A percentile compares a stretch with the other conserved stretches of the same genome.
Conservation (phyloP, 495 filamentous ascomycete species). For the Penicillium flavigenum region DNA sequence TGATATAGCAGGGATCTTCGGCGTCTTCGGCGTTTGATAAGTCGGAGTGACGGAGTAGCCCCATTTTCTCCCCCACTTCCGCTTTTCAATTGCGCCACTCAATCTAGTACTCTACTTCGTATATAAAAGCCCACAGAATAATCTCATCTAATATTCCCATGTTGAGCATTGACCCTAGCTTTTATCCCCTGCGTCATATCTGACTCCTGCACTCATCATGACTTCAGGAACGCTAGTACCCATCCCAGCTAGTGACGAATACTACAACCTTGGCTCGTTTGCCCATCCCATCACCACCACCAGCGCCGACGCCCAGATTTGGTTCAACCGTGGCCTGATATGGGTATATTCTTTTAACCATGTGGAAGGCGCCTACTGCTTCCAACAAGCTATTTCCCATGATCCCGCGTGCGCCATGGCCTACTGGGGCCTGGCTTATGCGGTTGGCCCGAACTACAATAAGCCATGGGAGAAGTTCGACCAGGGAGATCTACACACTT, state of each 20-base stretch:
- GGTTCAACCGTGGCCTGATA: slow-evolving; percentile 62
- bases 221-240: neutral
- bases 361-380: slow-evolving; percentile 58
- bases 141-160: too few species aligned
- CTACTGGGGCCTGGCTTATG: slow-evolving; percentile 64
- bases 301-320: slow-evolving; percentile 49
- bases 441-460: slow-evolving; percentile 67
- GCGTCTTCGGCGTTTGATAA: too few species aligned
- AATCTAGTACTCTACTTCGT: too few species aligned
- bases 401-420: slow-evolving; percentile 58
- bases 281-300: slow-evolving; percentile 47
- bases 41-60: too few species aligned
- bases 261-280: slow-evolving; percentile 58
- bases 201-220: neutral
- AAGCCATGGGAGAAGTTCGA: slow-evolving; percentile 66
- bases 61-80: too few species aligned
- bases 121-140: too few species aligned
- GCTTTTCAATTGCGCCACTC: too few species aligned
- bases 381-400: slow-evolving; percentile 51
- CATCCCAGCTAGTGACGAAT: slow-evolving; percentile 28
- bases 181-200: neutral
- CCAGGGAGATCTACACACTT: slow-evolving; percentile 42
- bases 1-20: too few species aligned
- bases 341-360: slow-evolving; percentile 69
- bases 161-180: neutral